These are phyloP conservation scores for Haplosporangium gracile DNA, from an alignment of 192 early-diverging fungal species.

Conservation along the genomic window DNA sequence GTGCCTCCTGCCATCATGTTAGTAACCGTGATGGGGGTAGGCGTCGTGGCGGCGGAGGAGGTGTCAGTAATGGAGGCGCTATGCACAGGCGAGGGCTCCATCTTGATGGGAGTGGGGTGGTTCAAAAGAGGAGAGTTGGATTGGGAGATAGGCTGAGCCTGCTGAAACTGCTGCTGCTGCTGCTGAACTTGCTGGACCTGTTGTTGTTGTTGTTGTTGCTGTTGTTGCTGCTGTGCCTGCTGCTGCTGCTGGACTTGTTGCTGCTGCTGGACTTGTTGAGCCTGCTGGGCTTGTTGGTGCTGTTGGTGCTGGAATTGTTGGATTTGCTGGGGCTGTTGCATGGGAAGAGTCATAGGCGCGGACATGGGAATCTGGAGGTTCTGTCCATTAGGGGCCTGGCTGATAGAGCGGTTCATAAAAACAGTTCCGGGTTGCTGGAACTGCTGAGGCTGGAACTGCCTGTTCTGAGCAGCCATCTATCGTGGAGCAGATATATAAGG, in stretches of 20 bases:
- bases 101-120: conserved; percentile 25
- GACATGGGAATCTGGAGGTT: conserved; percentile 38
- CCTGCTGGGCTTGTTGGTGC: conserved; percentile 15
- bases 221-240: conserved; percentile 15
- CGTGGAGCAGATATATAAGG: background rate
- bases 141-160: conserved; percentile 27
- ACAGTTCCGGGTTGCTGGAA: conserved; percentile 21
- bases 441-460: conserved; percentile 45
- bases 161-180: conserved; percentile 33
- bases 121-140: conserved; percentile 31
- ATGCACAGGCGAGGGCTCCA: conserved; percentile 20
- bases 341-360: conserved; percentile 29
- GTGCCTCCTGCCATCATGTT: conserved; percentile 13
- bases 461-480: conserved; percentile 27
- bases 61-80: conserved; percentile 36
- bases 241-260: conserved; percentile 25
- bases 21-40: conserved; percentile 10
- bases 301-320: background rate
- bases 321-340: conserved; percentile 24
- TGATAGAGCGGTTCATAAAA: conserved; percentile 30
- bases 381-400: conserved; percentile 23
- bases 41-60: conserved; percentile 6
- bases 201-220: conserved; percentile 21
- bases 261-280: conserved; percentile 25
- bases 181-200: background rate